phyloP scores from a whole-genome alignment of 768 basidiomycete genomes.

The Cantharellus anzutake region DNA sequence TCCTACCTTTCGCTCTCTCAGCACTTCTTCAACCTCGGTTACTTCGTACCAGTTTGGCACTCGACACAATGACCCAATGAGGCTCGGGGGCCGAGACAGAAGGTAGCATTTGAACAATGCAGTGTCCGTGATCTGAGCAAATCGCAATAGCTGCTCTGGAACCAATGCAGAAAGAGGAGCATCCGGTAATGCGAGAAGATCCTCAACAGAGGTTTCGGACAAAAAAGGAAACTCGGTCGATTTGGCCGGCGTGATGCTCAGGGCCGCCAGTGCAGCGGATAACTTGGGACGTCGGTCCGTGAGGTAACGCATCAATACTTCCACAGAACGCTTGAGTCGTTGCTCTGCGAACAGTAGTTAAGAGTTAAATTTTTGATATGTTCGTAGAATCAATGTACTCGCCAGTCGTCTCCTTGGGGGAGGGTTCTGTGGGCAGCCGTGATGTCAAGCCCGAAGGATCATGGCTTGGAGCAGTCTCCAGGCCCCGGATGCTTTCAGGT shows the following conservation, averaged over 20 bases:
- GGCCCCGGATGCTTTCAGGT: too few species aligned
- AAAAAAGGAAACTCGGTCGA: conserved; percentile 50
- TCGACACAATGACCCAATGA: conserved; percentile 76
- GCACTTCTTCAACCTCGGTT: conserved; percentile 73
- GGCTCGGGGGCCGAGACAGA: conserved; percentile 44
- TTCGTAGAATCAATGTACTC: too few species aligned
- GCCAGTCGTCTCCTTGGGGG: neutral
- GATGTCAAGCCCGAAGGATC: neutral
- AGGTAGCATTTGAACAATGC: conserved; percentile 88
- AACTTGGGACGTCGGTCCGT: conserved; percentile 82
- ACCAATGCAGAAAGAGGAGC: conserved; percentile 49
- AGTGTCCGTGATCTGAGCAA: conserved; percentile 88
- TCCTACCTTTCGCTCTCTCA: conserved; percentile 57
- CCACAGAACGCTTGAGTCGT: conserved; percentile 27
- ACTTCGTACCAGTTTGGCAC: conserved; percentile 97
- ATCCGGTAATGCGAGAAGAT: conserved; percentile 65
- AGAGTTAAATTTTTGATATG: neutral
- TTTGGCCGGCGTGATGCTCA: conserved; percentile 48
- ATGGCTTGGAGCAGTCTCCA: too few species aligned
- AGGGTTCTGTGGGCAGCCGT: neutral
- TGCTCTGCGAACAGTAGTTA: conserved; percentile 10
- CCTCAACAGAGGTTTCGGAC: conserved; percentile 49
- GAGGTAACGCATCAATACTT: conserved; percentile 73
- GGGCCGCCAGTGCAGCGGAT: conserved; percentile 47
- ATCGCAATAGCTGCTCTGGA: conserved; percentile 69